Conservation (phyloP, 345 rosid genomes). For the Gossypium ekmanianum region DNA sequence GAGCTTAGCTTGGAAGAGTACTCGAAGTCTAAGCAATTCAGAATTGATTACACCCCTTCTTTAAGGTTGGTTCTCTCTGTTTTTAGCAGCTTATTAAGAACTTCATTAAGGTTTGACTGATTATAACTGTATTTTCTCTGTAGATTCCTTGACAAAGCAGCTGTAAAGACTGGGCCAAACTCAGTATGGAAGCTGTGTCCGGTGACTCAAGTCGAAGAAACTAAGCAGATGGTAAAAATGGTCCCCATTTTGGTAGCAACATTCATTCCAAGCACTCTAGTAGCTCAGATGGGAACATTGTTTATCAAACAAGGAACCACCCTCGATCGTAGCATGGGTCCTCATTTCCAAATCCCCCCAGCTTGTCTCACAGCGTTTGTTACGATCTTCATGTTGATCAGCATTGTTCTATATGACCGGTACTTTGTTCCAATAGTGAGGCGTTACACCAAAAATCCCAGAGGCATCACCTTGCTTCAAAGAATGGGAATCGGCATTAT, state of each 20-base stretch:
- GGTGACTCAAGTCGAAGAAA: conserved; percentile 65
- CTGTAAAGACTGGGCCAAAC: conserved; percentile 30
- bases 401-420: conserved; percentile 51
- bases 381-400: conserved; percentile 63
- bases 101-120: background rate
- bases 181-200: conserved; percentile 52
- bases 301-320: conserved; percentile 72
- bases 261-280: conserved; percentile 49
- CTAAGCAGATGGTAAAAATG: conserved; percentile 69
- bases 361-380: conserved; percentile 60
- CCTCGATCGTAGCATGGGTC: conserved; percentile 47
- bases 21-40: conserved; percentile 22
- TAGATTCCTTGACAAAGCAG: conserved; percentile 65
- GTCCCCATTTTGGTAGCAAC: conserved; percentile 41
- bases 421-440: conserved; percentile 38
- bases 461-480: conserved; percentile 72
- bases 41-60: conserved; percentile 42
- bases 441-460: conserved; percentile 52
- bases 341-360: conserved; percentile 62
- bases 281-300: conserved; percentile 48
- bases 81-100: background rate
- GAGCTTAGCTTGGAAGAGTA: conserved; percentile 41
- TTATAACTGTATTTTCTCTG: background rate
- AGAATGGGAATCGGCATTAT: conserved; percentile 69
- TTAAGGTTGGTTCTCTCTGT: conserved; percentile 37